phyloP scores from a whole-genome alignment of 257 asterid genomes.

The Leonotis leonurus region DNA sequence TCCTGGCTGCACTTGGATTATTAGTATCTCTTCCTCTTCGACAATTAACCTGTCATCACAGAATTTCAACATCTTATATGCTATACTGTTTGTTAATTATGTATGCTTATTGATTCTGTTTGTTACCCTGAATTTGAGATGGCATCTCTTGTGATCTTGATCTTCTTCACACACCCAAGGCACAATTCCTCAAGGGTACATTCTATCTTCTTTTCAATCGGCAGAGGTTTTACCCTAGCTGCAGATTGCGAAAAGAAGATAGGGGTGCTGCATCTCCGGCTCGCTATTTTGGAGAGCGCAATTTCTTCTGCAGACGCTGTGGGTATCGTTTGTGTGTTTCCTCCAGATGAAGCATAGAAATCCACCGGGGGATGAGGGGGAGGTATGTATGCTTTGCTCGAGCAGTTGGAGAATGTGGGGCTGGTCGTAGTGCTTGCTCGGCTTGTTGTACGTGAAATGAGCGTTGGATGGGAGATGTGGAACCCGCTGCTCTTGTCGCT shows the following conservation, averaged over 20 bases:
- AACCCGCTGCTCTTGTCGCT: constrained; percentile 14
- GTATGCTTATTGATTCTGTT: too few relatives aligned
- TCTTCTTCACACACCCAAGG: constrained; percentile 65
- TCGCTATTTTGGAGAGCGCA: constrained; percentile 28
- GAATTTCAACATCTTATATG: not conserved
- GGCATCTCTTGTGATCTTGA: constrained; percentile 75
- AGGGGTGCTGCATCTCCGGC: constrained; percentile 49
- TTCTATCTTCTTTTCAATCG: constrained; percentile 56
- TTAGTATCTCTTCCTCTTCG: constrained; percentile 38
- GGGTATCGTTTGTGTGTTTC: constrained; percentile 37
- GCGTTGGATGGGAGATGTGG: constrained; percentile 56
- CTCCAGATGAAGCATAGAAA: constrained; percentile 27
- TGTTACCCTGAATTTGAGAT: constrained; percentile 80
- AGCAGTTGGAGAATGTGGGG: constrained; percentile 29
- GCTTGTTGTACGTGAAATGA: constrained; percentile 62
- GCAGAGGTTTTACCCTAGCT: constrained; percentile 52
- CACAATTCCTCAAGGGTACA: constrained; percentile 91
- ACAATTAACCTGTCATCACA: not conserved
- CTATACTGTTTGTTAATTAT: not conserved
- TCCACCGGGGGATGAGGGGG: constrained; percentile 21
- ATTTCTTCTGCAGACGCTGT: constrained; percentile 1
- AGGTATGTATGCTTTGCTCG: constrained; percentile 23
- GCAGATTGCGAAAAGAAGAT: constrained; percentile 72
- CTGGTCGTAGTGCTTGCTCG: constrained; percentile 32
- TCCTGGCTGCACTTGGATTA: constrained; percentile 72